Conservation (phyloP, 1,284 basidiomycete species). For the Tilletia caries region DNA sequence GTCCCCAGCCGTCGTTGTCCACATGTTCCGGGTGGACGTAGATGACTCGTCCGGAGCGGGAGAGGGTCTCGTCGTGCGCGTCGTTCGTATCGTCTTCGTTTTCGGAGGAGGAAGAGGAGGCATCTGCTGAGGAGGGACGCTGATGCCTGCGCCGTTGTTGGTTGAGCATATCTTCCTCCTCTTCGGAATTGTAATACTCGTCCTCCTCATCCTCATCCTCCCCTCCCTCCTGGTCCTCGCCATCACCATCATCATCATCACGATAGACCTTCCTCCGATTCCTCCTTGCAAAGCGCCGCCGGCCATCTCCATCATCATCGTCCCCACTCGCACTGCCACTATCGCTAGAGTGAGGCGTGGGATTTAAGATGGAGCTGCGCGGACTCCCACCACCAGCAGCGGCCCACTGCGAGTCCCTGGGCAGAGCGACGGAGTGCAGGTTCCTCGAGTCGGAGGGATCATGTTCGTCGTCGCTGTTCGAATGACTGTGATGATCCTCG, state of each 20-base stretch:
- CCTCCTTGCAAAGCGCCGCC: background rate
- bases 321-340: background rate
- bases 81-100: slow-evolving; percentile 15
- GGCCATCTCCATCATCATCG: background rate
- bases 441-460: background rate
- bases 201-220: background rate
- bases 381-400: background rate
- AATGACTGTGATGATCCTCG: background rate
- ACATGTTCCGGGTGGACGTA: slow-evolving; percentile 16
- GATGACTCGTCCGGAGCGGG: slow-evolving; percentile 15
- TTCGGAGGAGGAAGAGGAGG: slow-evolving; percentile 10
- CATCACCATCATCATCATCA: slow-evolving; percentile 7
- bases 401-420: background rate
- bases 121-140: slow-evolving; percentile 14
- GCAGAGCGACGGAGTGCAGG: slow-evolving; percentile 3
- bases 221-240: slow-evolving; percentile 16
- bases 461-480: background rate
- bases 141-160: background rate
- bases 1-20: slow-evolving; percentile 19
- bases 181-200: slow-evolving; percentile 9
- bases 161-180: slow-evolving; percentile 1
- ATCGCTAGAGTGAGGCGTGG: background rate
- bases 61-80: background rate
- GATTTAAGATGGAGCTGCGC: background rate
- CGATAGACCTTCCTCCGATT: background rate